Evolutionary conservation across 2,329 filamentous ascomycete genomes (phyloP).

Genomic region (Chaetomiaceae sp.): DNA sequence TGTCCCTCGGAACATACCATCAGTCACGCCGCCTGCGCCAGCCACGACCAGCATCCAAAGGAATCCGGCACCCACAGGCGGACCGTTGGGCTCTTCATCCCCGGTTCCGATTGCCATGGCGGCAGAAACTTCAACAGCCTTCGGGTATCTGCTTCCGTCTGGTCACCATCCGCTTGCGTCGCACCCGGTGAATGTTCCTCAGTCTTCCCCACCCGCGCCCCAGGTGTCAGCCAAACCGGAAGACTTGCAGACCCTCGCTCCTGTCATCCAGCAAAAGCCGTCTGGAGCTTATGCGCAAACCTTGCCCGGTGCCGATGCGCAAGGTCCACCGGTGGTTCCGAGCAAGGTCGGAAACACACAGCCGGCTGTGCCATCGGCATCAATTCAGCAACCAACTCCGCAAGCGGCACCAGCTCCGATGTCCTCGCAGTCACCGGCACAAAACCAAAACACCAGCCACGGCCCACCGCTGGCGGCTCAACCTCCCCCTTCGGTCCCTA

Average conservation of each 20-base stretch:
- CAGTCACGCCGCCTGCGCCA: background rate
- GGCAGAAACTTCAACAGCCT: background rate
- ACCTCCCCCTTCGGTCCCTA: background rate
- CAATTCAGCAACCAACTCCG: background rate
- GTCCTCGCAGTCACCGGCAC: background rate
- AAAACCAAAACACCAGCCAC: background rate
- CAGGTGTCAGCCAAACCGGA: background rate
- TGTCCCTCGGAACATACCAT: background rate
- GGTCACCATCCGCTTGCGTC: conserved; percentile 14
- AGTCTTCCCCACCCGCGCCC: background rate
- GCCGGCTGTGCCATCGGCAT: background rate
- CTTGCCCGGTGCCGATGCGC: background rate
- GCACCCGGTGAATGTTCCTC: conserved; percentile 4
- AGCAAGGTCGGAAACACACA: background rate
- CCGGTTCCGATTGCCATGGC: background rate
- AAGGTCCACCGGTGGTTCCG: background rate
- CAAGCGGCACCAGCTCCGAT: background rate
- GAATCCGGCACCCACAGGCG: background rate
- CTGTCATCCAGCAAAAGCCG: background rate
- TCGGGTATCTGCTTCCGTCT: background rate
- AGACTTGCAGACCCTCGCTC: background rate
- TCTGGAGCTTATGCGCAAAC: background rate
- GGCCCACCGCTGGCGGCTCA: background rate
- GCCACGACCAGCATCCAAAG: background rate
- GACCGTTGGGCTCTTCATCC: background rate